phyloP scores from a whole-genome alignment of 2,329 filamentous ascomycete species.

The Aspergillus neotritici region DNA sequence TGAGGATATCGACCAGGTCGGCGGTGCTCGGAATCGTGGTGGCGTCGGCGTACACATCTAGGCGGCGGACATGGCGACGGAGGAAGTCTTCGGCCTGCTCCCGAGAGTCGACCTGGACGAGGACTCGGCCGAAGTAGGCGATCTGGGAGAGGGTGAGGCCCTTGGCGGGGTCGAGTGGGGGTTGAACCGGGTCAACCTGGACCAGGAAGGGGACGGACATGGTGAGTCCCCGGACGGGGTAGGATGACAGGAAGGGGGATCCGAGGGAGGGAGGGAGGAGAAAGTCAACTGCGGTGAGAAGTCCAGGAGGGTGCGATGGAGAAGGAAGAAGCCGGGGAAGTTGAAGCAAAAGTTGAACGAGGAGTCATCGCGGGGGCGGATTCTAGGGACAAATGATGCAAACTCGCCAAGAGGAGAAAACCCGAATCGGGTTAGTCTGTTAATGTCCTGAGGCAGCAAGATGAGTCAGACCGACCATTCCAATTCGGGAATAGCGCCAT shows the following conservation, averaged over 20 bases:
- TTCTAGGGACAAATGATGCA: conserved; percentile 1
- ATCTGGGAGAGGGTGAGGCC: conserved; percentile 51
- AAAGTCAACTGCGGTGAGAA: not conserved
- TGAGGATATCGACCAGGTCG: conserved; percentile 73
- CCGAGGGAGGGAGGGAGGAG: not conserved
- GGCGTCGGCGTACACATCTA: conserved; percentile 69
- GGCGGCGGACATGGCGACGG: conserved; percentile 50
- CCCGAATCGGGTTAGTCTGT: no score
- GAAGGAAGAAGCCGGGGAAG: conserved; percentile 5
- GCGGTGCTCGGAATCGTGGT: conserved; percentile 62
- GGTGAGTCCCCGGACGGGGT: conserved; percentile 7
- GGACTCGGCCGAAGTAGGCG: conserved; percentile 55
- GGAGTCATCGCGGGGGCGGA: conserved; percentile 11
- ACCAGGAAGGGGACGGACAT: conserved; percentile 42
- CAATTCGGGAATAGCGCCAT: no score
- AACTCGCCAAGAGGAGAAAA: no score
- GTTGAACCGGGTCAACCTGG: conserved; percentile 29
- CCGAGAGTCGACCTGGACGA: conserved; percentile 45
- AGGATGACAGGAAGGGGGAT: not conserved
- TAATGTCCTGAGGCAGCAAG: no score
- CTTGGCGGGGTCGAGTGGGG: conserved; percentile 32
- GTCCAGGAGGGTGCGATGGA: not conserved
- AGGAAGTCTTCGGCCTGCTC: conserved; percentile 47
- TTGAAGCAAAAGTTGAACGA: not conserved
- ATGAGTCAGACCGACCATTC: no score